A percentile compares a stretch with the other conserved stretches of the same genome.
These are phyloP conservation scores for Solanum pennellii DNA, from an alignment of 257 asterid genomes.

Conservation along the genomic window DNA sequence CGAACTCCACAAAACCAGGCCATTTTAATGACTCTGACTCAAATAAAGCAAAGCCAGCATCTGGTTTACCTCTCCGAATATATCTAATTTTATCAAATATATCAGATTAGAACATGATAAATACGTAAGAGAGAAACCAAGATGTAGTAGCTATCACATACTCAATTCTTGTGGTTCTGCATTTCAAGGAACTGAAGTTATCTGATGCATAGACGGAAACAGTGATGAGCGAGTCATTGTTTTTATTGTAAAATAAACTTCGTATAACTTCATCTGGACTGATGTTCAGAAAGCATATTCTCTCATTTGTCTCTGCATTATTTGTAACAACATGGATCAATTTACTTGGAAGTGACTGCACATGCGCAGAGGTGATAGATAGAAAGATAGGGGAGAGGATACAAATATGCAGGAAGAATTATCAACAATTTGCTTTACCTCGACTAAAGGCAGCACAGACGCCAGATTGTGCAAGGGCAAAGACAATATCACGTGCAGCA, in stretches of 20 bases:
- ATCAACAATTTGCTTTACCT: conserved; percentile 31
- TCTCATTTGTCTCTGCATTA: conserved; percentile 32
- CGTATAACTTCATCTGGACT: conserved; percentile 97
- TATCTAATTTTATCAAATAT: conserved; percentile 30
- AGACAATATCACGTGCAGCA: conserved; percentile 94
- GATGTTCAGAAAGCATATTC: conserved; percentile 93
- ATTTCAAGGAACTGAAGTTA: conserved; percentile 81
- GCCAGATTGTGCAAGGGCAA: conserved; percentile 99
- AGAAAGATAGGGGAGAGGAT: neutral
- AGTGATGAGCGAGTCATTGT: conserved; percentile 92
- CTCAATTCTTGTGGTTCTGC: conserved; percentile 98
- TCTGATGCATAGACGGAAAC: conserved; percentile 98
- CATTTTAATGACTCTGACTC: conserved; percentile 96
- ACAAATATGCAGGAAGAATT: neutral
- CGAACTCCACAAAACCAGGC: conserved; percentile 99
- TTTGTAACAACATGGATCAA: neutral
- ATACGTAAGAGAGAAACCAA: neutral
- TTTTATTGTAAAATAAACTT: conserved; percentile 92
- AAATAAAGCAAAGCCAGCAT: conserved; percentile 92
- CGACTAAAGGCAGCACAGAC: conserved; percentile 98
- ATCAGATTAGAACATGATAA: neutral
- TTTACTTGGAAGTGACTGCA: neutral
- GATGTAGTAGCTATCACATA: conserved; percentile 23
- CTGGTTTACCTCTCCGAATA: conserved; percentile 87
- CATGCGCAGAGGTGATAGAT: neutral